Evolutionary conservation across 805 yeast species (phyloP).

Genomic region (Lachancea meyersii): DNA sequence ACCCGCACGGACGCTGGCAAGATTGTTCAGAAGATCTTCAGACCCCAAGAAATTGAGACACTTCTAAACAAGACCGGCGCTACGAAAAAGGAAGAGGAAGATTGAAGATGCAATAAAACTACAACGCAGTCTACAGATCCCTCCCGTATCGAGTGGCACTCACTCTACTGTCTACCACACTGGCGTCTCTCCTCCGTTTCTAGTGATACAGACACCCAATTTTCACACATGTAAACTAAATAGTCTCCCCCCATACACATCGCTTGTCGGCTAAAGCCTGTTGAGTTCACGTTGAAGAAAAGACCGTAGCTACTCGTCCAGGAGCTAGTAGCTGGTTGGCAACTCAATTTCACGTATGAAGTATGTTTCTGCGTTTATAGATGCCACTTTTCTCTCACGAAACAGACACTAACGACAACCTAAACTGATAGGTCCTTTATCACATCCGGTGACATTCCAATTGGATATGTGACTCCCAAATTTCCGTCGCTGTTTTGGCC

Average conservation of each 20-base stretch:
- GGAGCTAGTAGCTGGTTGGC: too few species aligned
- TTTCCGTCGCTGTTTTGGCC: constrained; percentile 86
- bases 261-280: too few species aligned
- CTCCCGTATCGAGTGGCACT: background rate
- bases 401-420: background rate
- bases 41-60: constrained; percentile 66
- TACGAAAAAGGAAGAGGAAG: constrained; percentile 48
- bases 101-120: constrained; percentile 5
- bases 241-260: too few species aligned
- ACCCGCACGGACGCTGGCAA: constrained; percentile 43
- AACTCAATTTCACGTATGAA: too few species aligned
- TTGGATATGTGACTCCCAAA: constrained; percentile 70
- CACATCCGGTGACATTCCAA: constrained; percentile 55
- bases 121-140: background rate
- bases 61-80: constrained; percentile 70
- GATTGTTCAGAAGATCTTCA: constrained; percentile 68
- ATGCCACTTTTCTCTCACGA: too few species aligned
- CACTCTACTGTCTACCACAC: background rate
- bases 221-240: background rate
- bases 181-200: background rate
- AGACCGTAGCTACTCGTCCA: too few species aligned
- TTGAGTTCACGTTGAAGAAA: too few species aligned
- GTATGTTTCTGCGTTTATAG: too few species aligned
- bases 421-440: constrained; percentile 31
- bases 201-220: background rate